phyloP scores from a whole-genome alignment of 768 basidiomycete species.

The Dioszegia crocea region DNA sequence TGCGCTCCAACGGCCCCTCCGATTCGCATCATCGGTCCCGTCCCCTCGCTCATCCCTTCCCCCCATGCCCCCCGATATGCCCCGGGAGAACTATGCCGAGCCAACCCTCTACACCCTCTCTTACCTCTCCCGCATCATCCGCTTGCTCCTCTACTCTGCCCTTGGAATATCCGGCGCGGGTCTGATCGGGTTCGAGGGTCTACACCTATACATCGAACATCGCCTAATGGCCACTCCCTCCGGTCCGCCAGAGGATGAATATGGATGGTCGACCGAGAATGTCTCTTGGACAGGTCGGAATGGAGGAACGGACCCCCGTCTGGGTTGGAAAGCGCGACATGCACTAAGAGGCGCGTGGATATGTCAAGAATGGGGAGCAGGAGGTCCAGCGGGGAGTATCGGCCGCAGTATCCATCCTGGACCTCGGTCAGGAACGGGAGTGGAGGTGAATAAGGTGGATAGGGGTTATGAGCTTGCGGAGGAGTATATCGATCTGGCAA shows the following conservation, averaged over 20 bases:
- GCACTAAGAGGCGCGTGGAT: constrained; percentile 45
- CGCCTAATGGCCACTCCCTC: constrained; percentile 16
- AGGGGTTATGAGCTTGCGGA: constrained; percentile 43
- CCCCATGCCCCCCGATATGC: constrained; percentile 34
- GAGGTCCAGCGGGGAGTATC: constrained; percentile 21
- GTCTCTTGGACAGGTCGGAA: constrained; percentile 41
- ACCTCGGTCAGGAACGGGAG: constrained; percentile 32
- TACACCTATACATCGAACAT: constrained; percentile 32
- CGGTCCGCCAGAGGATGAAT: constrained; percentile 17
- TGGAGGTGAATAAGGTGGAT: constrained; percentile 23
- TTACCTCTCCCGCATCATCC: constrained; percentile 33
- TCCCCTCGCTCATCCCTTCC: neutral
- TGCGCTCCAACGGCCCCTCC: neutral
- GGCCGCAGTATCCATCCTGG: constrained; percentile 25
- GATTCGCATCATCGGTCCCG: neutral
- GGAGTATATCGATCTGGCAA: constrained; percentile 41
- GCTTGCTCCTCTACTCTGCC: constrained; percentile 31
- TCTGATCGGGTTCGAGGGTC: constrained; percentile 21
- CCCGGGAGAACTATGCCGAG: constrained; percentile 39
- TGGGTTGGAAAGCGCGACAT: constrained; percentile 43
- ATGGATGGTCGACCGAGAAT: constrained; percentile 41
- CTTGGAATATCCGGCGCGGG: constrained; percentile 13
- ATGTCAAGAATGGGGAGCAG: constrained; percentile 40
- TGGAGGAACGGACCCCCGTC: constrained; percentile 39
- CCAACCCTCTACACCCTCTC: constrained; percentile 42